Base-by-base conservation (phyloP, 2,329 filamentous ascomycete genomes). In the Dactylellina cionopaga region DNA sequence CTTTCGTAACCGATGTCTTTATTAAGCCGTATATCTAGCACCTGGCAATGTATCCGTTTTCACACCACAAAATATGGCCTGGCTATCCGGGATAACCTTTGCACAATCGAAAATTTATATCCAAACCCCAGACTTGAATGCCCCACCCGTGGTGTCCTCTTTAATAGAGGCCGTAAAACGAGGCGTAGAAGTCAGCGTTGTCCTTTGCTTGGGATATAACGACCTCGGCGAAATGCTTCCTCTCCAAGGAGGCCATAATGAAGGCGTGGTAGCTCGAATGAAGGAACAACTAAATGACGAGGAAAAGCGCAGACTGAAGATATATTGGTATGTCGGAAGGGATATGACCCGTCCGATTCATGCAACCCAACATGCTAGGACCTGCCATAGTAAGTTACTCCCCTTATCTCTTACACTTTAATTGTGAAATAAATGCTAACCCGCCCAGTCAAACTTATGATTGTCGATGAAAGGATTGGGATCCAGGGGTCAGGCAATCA, bases 181-280 rank as follows among this genome's bases (percentile, higher is more conserved):
- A 10, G 68, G 68, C 1, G 54, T 65, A 13, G 24, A 60, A 27
- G 68, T 72, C 11, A 47, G 3, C 2, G 35, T 72, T 4, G 43
- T 72, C 4, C 29, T 72, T 3, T 72, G 68, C 17, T 22, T 72
- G 7, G 68, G 68, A 13, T 72, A 72, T 15, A 72, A 72, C 33
- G 68, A 72, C n/a, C 59, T 72, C 3, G 68, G 68, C 2, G 68
- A 72, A 25, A 72, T 72, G 68, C 33, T 72, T 5, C 68, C 68
- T 1, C 19, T 52, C 3, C 68, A 72, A 60, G 68, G 68, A 1
- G 68, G 68, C 5, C 68, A 72, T 22, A 72, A 72, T 15, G 68
- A 72, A 29, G 47, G 10, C 27, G 46, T 72, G 2, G 58, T 65
- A 5, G 44, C 52, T 7, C 19, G 25, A 13, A 64, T 72, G 59